These are phyloP conservation scores for Vigna angularis DNA, from an alignment of 306 rosid genomes.

Conservation along the genomic window DNA sequence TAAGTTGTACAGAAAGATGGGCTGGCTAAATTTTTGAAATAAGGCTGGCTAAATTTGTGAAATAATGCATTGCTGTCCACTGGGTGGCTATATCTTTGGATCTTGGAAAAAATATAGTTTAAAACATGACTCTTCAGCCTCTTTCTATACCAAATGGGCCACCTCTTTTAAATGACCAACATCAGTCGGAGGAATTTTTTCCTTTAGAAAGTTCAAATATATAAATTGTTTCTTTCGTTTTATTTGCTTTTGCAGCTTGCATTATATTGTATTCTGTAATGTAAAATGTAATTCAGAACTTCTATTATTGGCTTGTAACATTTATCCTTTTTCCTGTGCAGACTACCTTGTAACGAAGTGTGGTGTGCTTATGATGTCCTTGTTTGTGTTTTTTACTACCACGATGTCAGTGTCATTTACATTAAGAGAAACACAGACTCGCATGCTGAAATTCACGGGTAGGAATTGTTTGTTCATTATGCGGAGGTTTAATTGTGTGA, in stretches of 20 bases:
- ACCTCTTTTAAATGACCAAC: slow-evolving; percentile 4
- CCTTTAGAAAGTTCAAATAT: background rate
- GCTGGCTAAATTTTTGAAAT: background rate
- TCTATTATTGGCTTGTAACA: slow-evolving; percentile 22
- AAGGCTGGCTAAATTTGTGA: background rate
- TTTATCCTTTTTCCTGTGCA: slow-evolving; percentile 51
- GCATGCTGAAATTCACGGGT: slow-evolving; percentile 99
- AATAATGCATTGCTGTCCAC: background rate
- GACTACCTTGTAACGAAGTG: slow-evolving; percentile 97
- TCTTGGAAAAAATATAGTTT: background rate
- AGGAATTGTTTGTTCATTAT: slow-evolving; percentile 38
- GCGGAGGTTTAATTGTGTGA: slow-evolving; percentile 14
- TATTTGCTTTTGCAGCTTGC: slow-evolving; percentile 30
- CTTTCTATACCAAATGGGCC: background rate
- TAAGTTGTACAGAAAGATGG: background rate
- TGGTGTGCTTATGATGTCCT: slow-evolving; percentile 99
- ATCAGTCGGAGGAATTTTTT: background rate
- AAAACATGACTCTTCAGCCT: background rate
- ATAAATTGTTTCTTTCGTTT: slow-evolving; percentile 9
- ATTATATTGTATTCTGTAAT: background rate
- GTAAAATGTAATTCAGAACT: slow-evolving; percentile 21
- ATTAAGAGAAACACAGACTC: slow-evolving; percentile 97
- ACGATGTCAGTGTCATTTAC: slow-evolving; percentile 99
- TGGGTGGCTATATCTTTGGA: background rate
- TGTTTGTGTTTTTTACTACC: slow-evolving; percentile 96